Conservation (phyloP, 305 asterid species). For the Fraxinus xanthoxyloides region DNA sequence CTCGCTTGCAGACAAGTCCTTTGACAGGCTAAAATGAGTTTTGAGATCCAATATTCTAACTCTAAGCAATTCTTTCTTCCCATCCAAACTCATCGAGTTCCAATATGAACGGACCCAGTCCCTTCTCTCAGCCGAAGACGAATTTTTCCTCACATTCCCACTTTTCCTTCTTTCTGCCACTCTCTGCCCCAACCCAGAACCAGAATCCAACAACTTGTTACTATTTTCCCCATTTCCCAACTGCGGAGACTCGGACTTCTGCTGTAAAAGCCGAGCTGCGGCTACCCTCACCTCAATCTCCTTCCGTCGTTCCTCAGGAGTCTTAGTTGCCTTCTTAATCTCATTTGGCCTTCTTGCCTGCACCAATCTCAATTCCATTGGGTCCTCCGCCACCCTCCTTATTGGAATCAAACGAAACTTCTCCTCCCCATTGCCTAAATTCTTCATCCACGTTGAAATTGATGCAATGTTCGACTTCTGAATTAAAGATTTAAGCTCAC, state of each 20-base stretch:
- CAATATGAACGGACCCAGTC: slow-evolving; percentile 70
- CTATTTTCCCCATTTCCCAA: slow-evolving; percentile 48
- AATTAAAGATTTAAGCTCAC: slow-evolving; percentile 58
- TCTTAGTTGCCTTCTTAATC: slow-evolving; percentile 80
- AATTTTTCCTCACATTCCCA: slow-evolving; percentile 35
- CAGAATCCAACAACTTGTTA: slow-evolving; percentile 47
- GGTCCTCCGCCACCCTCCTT: slow-evolving; percentile 77
- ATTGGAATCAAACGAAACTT: slow-evolving; percentile 81
- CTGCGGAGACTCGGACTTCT: slow-evolving; percentile 55
- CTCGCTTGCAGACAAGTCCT: slow-evolving; percentile 53
- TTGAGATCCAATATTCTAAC: slow-evolving; percentile 49
- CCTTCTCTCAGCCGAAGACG: slow-evolving; percentile 66
- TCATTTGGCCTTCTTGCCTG: slow-evolving; percentile 79
- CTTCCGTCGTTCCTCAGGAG: slow-evolving; percentile 84
- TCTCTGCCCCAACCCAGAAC: slow-evolving; percentile 51
- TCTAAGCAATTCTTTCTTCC: slow-evolving; percentile 58
- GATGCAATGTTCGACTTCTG: slow-evolving; percentile 81
- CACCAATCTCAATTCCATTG: slow-evolving; percentile 71
- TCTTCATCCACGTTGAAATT: slow-evolving; percentile 87
- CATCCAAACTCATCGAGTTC: slow-evolving; percentile 63
- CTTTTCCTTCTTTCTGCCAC: slow-evolving; percentile 53
- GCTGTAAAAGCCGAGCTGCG: slow-evolving; percentile 88
- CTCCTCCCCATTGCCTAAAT: slow-evolving; percentile 74
- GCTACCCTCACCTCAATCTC: slow-evolving; percentile 53
- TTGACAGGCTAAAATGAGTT: slow-evolving; percentile 59